Evolutionary conservation across 768 basidiomycete species (phyloP).

Genomic region (Pulveroboletus sp.): DNA sequence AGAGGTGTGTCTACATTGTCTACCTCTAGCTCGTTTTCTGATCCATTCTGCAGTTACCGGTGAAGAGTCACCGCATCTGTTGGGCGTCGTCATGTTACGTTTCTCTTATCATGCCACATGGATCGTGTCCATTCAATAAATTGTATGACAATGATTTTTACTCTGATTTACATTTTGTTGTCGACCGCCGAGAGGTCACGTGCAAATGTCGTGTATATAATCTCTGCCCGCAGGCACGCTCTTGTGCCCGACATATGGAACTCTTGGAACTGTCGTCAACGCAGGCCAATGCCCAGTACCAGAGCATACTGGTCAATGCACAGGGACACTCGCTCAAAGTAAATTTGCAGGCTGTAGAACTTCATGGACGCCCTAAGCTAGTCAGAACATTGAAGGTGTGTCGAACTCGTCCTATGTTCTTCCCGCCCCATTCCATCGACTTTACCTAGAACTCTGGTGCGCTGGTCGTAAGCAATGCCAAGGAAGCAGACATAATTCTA

Average conservation of each 20-base stretch:
- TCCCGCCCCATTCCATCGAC: constrained; percentile 4
- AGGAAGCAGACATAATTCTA: constrained; percentile 54
- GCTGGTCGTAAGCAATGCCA: constrained; percentile 46
- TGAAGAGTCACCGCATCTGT: constrained; percentile 32
- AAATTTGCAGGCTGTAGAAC: constrained; percentile 57
- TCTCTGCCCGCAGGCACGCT: no score
- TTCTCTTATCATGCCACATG: constrained; percentile 36
- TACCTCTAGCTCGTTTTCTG: constrained; percentile 7
- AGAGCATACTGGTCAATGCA: constrained; percentile 36
- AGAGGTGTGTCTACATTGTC: constrained; percentile 54
- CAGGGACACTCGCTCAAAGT: constrained; percentile 45
- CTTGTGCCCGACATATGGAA: constrained; percentile 11
- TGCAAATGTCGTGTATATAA: constrained; percentile 2
- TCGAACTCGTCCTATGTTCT: constrained; percentile 3
- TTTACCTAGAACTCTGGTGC: constrained; percentile 54
- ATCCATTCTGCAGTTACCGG: constrained; percentile 62
- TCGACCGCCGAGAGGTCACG: no score
- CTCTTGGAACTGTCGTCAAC: constrained; percentile 17
- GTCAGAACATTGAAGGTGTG: constrained; percentile 48
- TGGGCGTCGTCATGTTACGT: constrained; percentile 46
- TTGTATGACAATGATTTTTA: constrained; percentile 25
- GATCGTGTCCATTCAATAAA: constrained; percentile 34
- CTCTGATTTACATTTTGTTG: no score
- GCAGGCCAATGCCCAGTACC: constrained; percentile 9
- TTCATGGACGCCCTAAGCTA: constrained; percentile 48